Percentiles rank a stretch among this genome's conserved stretches.
Evolutionary conservation across 2,329 filamentous ascomycete species (phyloP).

Genomic region (Mycocentrospora acerina): DNA sequence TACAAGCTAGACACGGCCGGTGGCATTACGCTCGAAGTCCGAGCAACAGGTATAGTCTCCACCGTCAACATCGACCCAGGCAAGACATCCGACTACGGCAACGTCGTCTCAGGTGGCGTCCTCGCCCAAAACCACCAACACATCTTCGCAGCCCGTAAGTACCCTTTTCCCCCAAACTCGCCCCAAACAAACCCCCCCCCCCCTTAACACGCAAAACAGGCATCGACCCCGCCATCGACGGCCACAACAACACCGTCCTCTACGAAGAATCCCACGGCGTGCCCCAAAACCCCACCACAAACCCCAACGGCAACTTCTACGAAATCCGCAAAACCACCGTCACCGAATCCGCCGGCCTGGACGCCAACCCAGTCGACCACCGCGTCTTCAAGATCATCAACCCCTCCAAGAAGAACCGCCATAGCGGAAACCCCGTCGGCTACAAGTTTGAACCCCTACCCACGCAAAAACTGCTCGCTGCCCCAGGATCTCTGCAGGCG

Average conservation of each 20-base stretch:
- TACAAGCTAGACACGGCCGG: constrained; percentile 66
- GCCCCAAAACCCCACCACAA: constrained; percentile 54
- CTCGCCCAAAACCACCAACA: constrained; percentile 72
- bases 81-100: constrained; percentile 58
- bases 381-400: constrained; percentile 58
- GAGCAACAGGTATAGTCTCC: constrained; percentile 67
- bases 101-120: constrained; percentile 64
- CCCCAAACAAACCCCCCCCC: background rate
- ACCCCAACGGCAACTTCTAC: constrained; percentile 65
- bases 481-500: constrained; percentile 47
- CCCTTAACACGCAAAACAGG: constrained; percentile 42
- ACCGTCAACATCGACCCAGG: constrained; percentile 62
- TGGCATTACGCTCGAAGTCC: constrained; percentile 61
- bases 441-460: constrained; percentile 53
- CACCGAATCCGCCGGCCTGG: constrained; percentile 50
- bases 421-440: constrained; percentile 48
- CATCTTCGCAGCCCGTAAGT: constrained; percentile 54
- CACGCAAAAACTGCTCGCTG: constrained; percentile 53
- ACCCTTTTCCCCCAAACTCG: constrained; percentile 3
- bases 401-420: constrained; percentile 46
- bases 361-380: constrained; percentile 58
- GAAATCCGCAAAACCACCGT: constrained; percentile 54
- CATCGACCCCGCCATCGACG: constrained; percentile 65
- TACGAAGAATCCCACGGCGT: constrained; percentile 56
- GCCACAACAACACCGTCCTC: constrained; percentile 56